Evolutionary conservation across 2,329 filamentous ascomycete genomes (phyloP).

Genomic region (Cercospora sojina): DNA sequence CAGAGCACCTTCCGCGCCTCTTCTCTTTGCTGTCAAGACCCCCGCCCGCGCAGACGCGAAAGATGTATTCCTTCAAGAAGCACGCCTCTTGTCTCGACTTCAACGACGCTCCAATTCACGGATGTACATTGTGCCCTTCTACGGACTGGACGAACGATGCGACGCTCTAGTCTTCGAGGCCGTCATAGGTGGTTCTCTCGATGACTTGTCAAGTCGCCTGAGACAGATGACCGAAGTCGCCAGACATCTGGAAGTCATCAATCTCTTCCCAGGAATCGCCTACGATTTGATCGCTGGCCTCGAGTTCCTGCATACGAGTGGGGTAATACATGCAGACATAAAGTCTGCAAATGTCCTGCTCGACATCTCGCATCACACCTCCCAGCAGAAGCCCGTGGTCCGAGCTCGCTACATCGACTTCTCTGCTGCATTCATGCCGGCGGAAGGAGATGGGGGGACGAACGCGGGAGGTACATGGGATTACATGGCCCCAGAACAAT

Average conservation of each 20-base stretch:
- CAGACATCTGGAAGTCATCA: slow-evolving; percentile 40
- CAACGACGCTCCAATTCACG: slow-evolving; percentile 26
- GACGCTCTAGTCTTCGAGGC: slow-evolving; percentile 38
- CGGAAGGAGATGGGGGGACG: slow-evolving; percentile 24
- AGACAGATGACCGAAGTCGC: slow-evolving; percentile 36
- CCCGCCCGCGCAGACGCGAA: slow-evolving; percentile 36
- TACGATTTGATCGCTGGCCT: slow-evolving; percentile 43
- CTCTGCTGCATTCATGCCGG: slow-evolving; percentile 40
- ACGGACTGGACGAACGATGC: slow-evolving; percentile 36
- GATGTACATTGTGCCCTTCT: slow-evolving; percentile 37
- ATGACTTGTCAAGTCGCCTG: slow-evolving; percentile 33
- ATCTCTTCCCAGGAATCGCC: slow-evolving; percentile 44
- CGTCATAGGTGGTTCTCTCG: slow-evolving; percentile 35
- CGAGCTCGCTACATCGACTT: slow-evolving; percentile 46
- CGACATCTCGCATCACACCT: slow-evolving; percentile 28
- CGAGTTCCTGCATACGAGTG: slow-evolving; percentile 43
- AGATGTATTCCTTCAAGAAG: slow-evolving; percentile 39
- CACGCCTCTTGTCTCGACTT: slow-evolving; percentile 36
- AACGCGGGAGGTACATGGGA: slow-evolving; percentile 49
- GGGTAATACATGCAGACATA: slow-evolving; percentile 48
- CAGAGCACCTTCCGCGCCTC: slow-evolving; percentile 18
- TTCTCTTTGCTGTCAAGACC: slow-evolving; percentile 38
- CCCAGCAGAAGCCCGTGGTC: slow-evolving; percentile 27
- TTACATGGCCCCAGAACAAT: slow-evolving; percentile 44
- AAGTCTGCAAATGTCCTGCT: slow-evolving; percentile 51